Evolutionary conservation across 352 stramenopile species (phyloP).

Genomic region (Globisporangium iwayamae): DNA sequence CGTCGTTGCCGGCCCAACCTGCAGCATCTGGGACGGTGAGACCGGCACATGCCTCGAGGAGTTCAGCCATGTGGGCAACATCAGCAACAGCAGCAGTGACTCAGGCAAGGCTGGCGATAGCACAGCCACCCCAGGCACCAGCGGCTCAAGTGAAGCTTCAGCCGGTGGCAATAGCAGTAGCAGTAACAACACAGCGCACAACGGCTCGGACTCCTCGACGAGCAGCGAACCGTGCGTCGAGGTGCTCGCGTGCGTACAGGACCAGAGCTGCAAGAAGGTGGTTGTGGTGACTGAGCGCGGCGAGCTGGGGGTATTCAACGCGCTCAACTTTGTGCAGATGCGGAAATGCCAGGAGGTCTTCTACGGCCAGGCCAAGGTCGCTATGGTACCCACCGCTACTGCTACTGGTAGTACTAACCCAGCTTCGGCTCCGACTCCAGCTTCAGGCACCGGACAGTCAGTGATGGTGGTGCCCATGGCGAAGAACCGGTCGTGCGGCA

Average conservation of each 20-base stretch:
- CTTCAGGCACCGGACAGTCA: not conserved
- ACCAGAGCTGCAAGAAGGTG: conserved; percentile 60
- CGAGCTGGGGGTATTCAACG: conserved; percentile 64
- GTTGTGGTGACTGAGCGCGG: conserved; percentile 54
- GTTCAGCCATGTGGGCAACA: conserved; percentile 43
- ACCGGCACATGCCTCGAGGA: conserved; percentile 52
- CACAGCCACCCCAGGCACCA: conserved; percentile 8
- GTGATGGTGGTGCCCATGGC: not conserved
- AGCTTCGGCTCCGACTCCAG: not conserved
- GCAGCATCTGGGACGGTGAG: conserved; percentile 71
- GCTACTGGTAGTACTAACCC: not conserved
- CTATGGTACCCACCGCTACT: not conserved
- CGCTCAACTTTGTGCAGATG: conserved; percentile 73
- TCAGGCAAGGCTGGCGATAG: not conserved
- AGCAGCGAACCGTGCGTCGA: conserved; percentile 30
- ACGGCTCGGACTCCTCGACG: conserved; percentile 11
- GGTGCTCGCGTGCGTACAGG: conserved; percentile 48
- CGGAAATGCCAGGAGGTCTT: conserved; percentile 56
- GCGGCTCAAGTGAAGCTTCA: not conserved
- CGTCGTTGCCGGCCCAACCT: conserved; percentile 51
- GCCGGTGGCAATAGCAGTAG: not conserved
- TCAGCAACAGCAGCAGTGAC: not conserved
- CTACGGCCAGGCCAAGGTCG: conserved; percentile 7
- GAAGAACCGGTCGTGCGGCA: conserved; percentile 31
- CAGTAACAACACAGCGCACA: conserved; percentile 13